Percentiles rank a stretch among this genome's conserved stretches.
phyloP scores from a whole-genome alignment of 257 asterid species.

The Marsdenia floribunda region DNA sequence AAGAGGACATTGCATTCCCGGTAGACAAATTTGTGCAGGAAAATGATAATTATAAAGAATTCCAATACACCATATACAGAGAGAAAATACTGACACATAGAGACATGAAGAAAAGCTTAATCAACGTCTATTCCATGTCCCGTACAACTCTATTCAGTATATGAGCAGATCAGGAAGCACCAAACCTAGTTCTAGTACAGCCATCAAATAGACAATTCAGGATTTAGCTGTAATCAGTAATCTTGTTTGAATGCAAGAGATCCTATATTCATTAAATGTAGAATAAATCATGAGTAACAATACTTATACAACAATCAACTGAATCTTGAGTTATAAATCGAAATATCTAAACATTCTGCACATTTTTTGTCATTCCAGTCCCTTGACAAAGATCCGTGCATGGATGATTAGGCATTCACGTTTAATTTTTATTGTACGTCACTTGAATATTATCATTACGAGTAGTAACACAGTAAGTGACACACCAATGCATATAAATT shows the following conservation, averaged over 20 bases:
- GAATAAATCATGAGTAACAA: neutral
- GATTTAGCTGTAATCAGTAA: neutral
- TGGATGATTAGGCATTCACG: neutral
- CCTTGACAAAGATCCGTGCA: neutral
- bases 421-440: neutral
- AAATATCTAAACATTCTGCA: neutral
- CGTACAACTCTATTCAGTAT: neutral
- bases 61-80: neutral
- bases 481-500: no score
- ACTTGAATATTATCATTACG: neutral
- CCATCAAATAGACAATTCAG: neutral
- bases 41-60: neutral
- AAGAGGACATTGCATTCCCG: neutral
- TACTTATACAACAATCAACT: neutral
- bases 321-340: neutral
- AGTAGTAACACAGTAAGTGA: neutral
- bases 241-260: neutral
- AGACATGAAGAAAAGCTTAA: neutral
- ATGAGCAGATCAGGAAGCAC: neutral
- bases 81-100: neutral
- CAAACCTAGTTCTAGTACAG: neutral
- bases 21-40: neutral
- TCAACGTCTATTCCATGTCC: neutral
- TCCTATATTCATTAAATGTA: neutral
- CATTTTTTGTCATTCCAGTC: neutral